phyloP scores from a whole-genome alignment of 176 grass and related monocot species.

The Zea luxurians region DNA sequence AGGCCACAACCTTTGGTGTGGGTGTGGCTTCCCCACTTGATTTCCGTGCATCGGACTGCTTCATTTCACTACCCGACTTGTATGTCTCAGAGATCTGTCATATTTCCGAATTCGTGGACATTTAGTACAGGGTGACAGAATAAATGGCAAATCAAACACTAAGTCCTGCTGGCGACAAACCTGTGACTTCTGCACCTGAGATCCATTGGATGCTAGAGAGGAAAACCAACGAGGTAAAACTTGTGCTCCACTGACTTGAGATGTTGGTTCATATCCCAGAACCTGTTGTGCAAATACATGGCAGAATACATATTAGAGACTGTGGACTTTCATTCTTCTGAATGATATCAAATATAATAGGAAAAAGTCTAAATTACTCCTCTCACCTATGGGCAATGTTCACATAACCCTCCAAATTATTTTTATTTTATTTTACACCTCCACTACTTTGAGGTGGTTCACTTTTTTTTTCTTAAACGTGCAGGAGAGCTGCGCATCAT shows the following conservation, averaged over 20 bases:
- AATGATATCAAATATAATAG: neutral
- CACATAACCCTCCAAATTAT: too few relatives aligned
- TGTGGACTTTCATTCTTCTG: constrained; percentile 14
- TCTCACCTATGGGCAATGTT: too few relatives aligned
- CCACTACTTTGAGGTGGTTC: too few relatives aligned
- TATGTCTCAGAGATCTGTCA: constrained; percentile 44
- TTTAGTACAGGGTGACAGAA: constrained; percentile 22
- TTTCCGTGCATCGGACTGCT: constrained; percentile 33
- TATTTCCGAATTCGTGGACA: constrained; percentile 16
- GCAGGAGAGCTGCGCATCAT: too few relatives aligned
- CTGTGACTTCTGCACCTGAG: constrained; percentile 41
- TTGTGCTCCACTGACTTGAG: constrained; percentile 32
- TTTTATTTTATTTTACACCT: too few relatives aligned
- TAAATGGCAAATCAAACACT: constrained; percentile 23
- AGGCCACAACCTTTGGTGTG: constrained; percentile 59
- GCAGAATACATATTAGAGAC: constrained; percentile 20
- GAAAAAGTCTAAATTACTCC: too few relatives aligned
- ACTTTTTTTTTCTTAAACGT: too few relatives aligned
- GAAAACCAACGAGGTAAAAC: constrained; percentile 49
- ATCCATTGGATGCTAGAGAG: constrained; percentile 40
- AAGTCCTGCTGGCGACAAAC: constrained; percentile 26
- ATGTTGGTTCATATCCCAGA: constrained; percentile 41
- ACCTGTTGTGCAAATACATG: constrained; percentile 28
- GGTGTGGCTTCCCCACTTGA: constrained; percentile 25
- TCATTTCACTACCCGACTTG: constrained; percentile 31